phyloP scores from a whole-genome alignment of 129 eudicot genomes.

The Gnaphalium uliginosum region DNA sequence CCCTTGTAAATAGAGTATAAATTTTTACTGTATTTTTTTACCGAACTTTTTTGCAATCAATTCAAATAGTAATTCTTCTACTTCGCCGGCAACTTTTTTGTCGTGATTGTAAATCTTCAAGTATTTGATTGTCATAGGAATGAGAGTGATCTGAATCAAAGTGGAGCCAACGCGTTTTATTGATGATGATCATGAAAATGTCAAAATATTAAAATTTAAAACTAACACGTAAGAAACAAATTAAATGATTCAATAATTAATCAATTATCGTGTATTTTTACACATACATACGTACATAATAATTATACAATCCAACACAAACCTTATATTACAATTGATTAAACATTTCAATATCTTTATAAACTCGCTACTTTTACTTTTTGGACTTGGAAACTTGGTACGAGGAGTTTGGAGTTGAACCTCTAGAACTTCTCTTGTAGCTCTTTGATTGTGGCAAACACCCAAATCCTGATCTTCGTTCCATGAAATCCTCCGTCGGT shows the following conservation, averaged over 20 bases:
- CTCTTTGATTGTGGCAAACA: constrained; percentile 25
- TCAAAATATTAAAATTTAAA: no score
- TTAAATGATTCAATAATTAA: neutral
- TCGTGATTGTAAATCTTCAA: no score
- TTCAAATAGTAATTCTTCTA: no score
- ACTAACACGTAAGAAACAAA: neutral
- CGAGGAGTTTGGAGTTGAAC: constrained; percentile 30
- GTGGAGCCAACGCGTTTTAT: no score
- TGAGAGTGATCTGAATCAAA: no score
- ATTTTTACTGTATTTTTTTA: no score
- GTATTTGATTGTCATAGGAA: no score
- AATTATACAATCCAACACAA: constrained; percentile 26
- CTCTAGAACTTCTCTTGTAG: constrained; percentile 25
- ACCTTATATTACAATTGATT: neutral
- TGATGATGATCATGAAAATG: no score
- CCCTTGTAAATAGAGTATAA: no score
- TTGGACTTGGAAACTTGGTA: constrained; percentile 18
- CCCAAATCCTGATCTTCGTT: constrained; percentile 34
- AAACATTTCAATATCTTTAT: constrained; percentile 5
- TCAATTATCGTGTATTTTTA: neutral
- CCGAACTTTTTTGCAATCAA: no score
- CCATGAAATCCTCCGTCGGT: constrained; percentile 14
- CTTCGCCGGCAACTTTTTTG: no score
- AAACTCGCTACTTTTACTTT: constrained; percentile 10
- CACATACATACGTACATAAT: constrained; percentile 18